phyloP scores from a whole-genome alignment of 352 stramenopile species.

The Thalassiosira livingstoniorum region DNA sequence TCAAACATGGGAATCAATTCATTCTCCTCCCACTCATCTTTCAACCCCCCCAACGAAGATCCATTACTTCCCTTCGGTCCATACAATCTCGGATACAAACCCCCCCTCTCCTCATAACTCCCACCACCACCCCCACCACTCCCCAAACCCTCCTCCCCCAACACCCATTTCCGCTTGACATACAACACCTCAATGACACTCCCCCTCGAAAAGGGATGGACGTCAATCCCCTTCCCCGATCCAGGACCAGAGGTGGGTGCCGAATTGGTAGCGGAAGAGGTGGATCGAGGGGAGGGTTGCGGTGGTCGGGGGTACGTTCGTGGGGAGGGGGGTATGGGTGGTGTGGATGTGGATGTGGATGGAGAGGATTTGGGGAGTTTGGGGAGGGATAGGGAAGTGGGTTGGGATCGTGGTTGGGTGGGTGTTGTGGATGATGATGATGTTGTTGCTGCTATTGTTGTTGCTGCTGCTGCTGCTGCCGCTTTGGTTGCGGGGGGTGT shows the following conservation, averaged over 20 bases:
- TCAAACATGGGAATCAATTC: too few species aligned
- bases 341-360: neutral
- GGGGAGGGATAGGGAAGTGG: neutral
- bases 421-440: neutral
- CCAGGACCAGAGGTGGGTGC: slow-evolving; percentile 31
- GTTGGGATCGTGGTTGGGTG: neutral
- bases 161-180: slow-evolving; percentile 28
- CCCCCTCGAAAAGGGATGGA: slow-evolving; percentile 77
- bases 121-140: slow-evolving; percentile 36
- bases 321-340: neutral
- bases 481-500: neutral
- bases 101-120: slow-evolving; percentile 23
- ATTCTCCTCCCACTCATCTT: too few species aligned
- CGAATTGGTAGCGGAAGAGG: neutral
- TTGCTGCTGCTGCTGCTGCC: too few species aligned
- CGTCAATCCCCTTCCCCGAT: slow-evolving; percentile 64
- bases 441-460: neutral
- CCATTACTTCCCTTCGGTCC: too few species aligned
- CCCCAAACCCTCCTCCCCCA: slow-evolving; percentile 2
- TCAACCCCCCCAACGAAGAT: too few species aligned
- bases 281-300: neutral
- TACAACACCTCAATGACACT: slow-evolving; percentile 84
- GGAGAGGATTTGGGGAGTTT: neutral
- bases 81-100: too few species aligned
- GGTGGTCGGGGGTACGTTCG: neutral